phyloP scores from a whole-genome alignment of 495 filamentous ascomycete genomes.

The Talaromyces thailandensis region DNA sequence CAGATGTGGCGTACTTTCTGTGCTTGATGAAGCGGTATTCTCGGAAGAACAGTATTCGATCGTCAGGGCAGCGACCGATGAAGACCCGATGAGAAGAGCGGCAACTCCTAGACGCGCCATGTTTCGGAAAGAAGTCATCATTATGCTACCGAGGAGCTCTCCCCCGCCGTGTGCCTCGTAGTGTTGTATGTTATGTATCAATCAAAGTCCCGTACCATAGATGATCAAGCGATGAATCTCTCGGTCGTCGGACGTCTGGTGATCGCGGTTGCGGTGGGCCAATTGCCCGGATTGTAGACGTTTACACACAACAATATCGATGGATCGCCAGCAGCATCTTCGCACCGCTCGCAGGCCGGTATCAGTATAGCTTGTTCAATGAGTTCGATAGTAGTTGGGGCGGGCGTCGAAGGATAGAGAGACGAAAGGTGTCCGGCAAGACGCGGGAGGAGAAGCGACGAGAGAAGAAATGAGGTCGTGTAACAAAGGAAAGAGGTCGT shows the following conservation, averaged over 20 bases:
- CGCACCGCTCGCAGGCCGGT: not conserved
- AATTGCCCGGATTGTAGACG: not conserved
- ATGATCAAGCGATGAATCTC: not conserved
- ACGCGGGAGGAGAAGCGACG: not conserved
- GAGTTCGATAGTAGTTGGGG: not conserved
- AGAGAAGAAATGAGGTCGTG: not conserved
- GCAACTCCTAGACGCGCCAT: not conserved
- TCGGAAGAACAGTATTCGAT: conserved; percentile 34
- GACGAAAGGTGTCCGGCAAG: not conserved
- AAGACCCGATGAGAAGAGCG: not conserved
- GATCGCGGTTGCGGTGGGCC: not conserved
- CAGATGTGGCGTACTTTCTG: conserved; percentile 18
- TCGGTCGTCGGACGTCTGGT: not conserved
- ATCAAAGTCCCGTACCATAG: not conserved
- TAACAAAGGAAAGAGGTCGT: not conserved
- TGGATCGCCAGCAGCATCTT: conserved; percentile 1
- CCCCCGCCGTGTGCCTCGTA: not conserved
- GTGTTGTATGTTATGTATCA: not conserved
- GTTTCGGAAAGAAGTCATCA: not conserved
- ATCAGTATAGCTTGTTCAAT: not conserved
- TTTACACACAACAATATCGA: not conserved
- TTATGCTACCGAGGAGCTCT: not conserved
- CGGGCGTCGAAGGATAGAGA: not conserved
- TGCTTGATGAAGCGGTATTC: conserved; percentile 35
- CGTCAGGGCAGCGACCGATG: conserved; percentile 10